Conservation (phyloP, 768 basidiomycete genomes). For the Boletus tylopilopsis region DNA sequence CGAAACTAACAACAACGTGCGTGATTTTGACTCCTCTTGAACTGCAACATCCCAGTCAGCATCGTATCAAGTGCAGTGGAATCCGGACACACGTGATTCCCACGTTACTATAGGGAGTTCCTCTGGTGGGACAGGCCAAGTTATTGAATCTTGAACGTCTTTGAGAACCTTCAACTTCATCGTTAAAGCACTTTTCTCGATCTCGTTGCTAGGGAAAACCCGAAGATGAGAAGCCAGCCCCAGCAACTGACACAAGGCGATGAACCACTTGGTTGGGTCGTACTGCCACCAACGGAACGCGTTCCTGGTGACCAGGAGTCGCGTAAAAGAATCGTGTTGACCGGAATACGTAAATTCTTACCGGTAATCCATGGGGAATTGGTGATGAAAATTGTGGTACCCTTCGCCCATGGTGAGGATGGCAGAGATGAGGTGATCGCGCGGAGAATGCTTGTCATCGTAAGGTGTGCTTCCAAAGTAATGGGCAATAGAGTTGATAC, state of each 20-base stretch:
- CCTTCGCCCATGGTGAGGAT: slow-evolving; percentile 73
- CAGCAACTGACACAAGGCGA: slow-evolving; percentile 53
- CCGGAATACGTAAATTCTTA: background rate
- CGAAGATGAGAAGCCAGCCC: slow-evolving; percentile 81
- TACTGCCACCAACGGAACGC: slow-evolving; percentile 72
- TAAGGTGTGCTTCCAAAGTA: slow-evolving; percentile 80
- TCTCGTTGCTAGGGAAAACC: slow-evolving; percentile 85
- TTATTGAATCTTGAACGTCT: slow-evolving; percentile 53
- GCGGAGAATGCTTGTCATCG: slow-evolving; percentile 73
- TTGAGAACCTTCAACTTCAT: slow-evolving; percentile 82
- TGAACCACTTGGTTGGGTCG: slow-evolving; percentile 80
- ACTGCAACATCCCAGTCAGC: slow-evolving; percentile 37
- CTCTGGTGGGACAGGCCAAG: slow-evolving; percentile 56
- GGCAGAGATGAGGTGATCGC: slow-evolving; percentile 78
- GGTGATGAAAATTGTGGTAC: slow-evolving; percentile 78
- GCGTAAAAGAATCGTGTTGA: slow-evolving; percentile 5
- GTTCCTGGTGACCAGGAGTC: slow-evolving; percentile 40
- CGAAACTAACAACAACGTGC: slow-evolving; percentile 67
- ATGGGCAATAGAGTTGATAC: slow-evolving; percentile 86
- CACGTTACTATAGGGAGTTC: slow-evolving; percentile 75
- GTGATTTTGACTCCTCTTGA: slow-evolving; percentile 60
- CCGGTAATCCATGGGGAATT: slow-evolving; percentile 75
- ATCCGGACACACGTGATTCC: slow-evolving; percentile 63
- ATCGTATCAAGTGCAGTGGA: background rate
- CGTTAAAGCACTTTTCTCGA: slow-evolving; percentile 73